Conservation (phyloP, 306 rosid species). For the Ochetophila trinervis region DNA sequence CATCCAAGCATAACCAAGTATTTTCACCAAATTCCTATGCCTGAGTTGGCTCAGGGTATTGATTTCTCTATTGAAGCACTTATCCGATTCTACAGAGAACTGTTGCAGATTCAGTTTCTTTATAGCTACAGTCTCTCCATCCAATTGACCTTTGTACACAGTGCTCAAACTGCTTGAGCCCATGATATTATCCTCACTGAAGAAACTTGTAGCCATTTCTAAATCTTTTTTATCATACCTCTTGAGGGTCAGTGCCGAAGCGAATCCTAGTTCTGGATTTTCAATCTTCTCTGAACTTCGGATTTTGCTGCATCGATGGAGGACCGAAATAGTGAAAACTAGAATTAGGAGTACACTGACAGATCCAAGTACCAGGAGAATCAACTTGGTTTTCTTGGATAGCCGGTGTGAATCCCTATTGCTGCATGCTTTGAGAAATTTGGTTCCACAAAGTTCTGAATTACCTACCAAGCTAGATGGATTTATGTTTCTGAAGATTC, state of each 20-base stretch:
- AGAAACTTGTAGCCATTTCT: slow-evolving; percentile 61
- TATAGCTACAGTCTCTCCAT: slow-evolving; percentile 53
- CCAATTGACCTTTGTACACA: slow-evolving; percentile 66
- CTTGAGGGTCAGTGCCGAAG: slow-evolving; percentile 44
- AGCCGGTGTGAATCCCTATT: slow-evolving; percentile 29
- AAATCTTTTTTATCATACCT: slow-evolving; percentile 57
- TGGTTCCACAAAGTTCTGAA: slow-evolving; percentile 65
- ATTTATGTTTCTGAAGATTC: slow-evolving; percentile 52
- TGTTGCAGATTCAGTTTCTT: slow-evolving; percentile 67
- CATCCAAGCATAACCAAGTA: slow-evolving; percentile 88
- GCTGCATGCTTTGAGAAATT: slow-evolving; percentile 44
- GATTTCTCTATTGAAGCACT: slow-evolving; percentile 64
- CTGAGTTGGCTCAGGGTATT: slow-evolving; percentile 66
- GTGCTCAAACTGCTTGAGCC: slow-evolving; percentile 83
- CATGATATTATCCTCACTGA: slow-evolving; percentile 46
- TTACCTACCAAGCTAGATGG: slow-evolving; percentile 61
- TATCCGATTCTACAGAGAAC: slow-evolving; percentile 59
- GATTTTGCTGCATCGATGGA: slow-evolving; percentile 15
- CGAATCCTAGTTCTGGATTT: slow-evolving; percentile 32
- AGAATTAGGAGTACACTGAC: slow-evolving; percentile 39
- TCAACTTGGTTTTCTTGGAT: slow-evolving; percentile 43
- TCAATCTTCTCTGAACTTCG: slow-evolving; percentile 22
- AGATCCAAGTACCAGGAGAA: slow-evolving; percentile 46
- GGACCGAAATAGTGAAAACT: slow-evolving; percentile 29
- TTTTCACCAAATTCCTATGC: slow-evolving; percentile 83